These are phyloP conservation scores for Colletotrichum simmondsii DNA, from an alignment of 2,329 filamentous ascomycete species.

Conservation along the genomic window DNA sequence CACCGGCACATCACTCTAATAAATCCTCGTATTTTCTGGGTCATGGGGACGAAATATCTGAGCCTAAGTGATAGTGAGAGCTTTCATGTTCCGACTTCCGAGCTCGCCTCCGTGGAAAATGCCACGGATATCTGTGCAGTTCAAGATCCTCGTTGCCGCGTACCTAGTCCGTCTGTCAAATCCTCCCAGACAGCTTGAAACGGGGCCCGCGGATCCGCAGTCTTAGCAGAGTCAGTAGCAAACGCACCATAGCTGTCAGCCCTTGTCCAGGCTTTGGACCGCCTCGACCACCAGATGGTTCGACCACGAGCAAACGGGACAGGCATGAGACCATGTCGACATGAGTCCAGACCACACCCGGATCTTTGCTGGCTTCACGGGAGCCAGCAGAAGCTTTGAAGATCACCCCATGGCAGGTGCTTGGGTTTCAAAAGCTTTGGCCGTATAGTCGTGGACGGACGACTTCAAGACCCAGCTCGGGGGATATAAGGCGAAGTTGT, in stretches of 20 bases:
- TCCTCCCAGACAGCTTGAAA: neutral
- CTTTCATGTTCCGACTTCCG: neutral
- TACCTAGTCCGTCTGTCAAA: neutral
- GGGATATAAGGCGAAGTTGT: neutral
- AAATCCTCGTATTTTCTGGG: too few relatives aligned
- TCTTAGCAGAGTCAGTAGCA: neutral
- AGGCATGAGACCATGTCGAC: neutral
- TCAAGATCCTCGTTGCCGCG: neutral
- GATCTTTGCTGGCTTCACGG: neutral
- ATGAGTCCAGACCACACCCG: neutral
- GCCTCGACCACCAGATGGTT: neutral
- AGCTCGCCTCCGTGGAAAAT: neutral
- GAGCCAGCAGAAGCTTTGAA: conserved; percentile 11
- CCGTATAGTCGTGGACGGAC: too few relatives aligned
- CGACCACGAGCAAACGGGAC: neutral
- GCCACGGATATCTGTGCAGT: neutral
- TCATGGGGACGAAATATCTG: neutral
- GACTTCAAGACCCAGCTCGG: neutral
- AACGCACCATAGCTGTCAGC: neutral
- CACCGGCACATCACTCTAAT: too few relatives aligned
- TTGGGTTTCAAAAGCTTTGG: neutral
- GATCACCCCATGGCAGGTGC: neutral
- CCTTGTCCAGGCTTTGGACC: neutral
- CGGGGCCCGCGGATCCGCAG: neutral
- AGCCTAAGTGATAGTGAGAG: too few relatives aligned